Evolutionary conservation across 495 filamentous ascomycete species (phyloP), one percentile per base, ranked within the genome.

Genomic region (Poronia punctata): DNA sequence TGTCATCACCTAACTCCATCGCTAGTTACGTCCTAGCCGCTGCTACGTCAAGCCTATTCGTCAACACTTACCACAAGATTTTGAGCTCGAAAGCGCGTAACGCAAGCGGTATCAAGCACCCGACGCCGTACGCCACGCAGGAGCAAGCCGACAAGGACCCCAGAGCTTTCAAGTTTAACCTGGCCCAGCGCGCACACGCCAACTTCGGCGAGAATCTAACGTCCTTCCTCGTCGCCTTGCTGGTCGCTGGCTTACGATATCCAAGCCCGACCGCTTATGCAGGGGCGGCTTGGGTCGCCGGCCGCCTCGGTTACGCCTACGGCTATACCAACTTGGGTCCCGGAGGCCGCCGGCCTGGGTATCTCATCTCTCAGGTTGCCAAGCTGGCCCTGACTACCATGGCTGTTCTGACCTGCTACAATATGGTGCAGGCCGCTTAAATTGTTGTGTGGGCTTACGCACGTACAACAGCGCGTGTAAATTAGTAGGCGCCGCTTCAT

Each of bases 141-240:
- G 77, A 75, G 49, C 60, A 68, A 23, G 69, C 78, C 54, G 74
- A 74, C 23, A 79, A 80, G 50, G 78, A 72, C 45, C 50, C 56
- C 43, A 59, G 61, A 31, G 67, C 69, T 16, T 70, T 50, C 43
- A 39, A 48, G 26, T 71, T 72, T 54, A 70, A 78, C 67, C 72
- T 74, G 52, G 66, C 80, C 27, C 84, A 88, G 59, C 76, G 83
- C 38, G 78, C 83, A 4, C 84, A 88, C 65, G 54, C 62, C 46
- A 84, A 86, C 62, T 86, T 74, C 61, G 66, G 76, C 34, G 84
- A 88, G 61, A 82, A 82, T 55, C 57, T 76, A 12, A 51, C 76
- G 4, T 67, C 78, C 19, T 68, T 80, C 64, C 56, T 84, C 23
- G 68, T 64, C 27, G 68, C 65, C 21, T 61, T 85, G 14, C 60